Evolutionary conservation across 176 grass and related monocot species (phyloP).

Genomic region (Oryza officinalis): DNA sequence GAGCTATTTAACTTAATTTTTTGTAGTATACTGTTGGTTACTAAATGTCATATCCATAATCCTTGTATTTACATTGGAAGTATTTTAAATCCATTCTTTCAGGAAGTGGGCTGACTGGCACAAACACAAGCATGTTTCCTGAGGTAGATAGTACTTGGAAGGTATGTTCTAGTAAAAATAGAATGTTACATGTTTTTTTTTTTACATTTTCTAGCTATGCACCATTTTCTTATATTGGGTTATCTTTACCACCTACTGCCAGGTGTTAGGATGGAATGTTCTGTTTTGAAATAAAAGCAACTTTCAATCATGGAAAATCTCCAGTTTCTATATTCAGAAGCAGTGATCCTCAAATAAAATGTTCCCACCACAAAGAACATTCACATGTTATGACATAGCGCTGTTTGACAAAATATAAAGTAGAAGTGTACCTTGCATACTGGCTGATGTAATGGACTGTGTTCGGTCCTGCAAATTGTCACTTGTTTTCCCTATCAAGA

Average conservation of each 20-base stretch:
- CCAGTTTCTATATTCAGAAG: constrained; percentile 21
- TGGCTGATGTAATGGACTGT: not conserved
- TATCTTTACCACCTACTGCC: not conserved
- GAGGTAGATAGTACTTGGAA: constrained; percentile 92
- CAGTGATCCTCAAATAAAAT: not conserved
- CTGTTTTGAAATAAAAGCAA: not conserved
- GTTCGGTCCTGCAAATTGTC: not conserved
- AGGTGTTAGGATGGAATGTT: constrained; percentile 1
- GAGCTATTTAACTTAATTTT: not conserved
- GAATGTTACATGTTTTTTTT: not conserved
- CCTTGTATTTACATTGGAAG: not conserved
- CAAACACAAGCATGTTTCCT: constrained; percentile 74
- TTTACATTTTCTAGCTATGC: not conserved
- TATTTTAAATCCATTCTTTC: constrained; percentile 33
- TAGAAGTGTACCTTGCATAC: not conserved
- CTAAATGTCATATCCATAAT: not conserved
- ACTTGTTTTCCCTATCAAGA: not conserved
- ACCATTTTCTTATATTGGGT: not conserved
- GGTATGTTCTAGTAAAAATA: constrained; percentile 43
- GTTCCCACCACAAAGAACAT: not conserved
- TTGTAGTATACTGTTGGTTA: not conserved
- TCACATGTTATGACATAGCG: not conserved
- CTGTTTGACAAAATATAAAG: not conserved
- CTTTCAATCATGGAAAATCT: not conserved
- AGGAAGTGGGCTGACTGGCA: constrained; percentile 64